These are phyloP conservation scores for Mycena polygramma DNA, from an alignment of 768 basidiomycete genomes.

Conservation along the genomic window DNA sequence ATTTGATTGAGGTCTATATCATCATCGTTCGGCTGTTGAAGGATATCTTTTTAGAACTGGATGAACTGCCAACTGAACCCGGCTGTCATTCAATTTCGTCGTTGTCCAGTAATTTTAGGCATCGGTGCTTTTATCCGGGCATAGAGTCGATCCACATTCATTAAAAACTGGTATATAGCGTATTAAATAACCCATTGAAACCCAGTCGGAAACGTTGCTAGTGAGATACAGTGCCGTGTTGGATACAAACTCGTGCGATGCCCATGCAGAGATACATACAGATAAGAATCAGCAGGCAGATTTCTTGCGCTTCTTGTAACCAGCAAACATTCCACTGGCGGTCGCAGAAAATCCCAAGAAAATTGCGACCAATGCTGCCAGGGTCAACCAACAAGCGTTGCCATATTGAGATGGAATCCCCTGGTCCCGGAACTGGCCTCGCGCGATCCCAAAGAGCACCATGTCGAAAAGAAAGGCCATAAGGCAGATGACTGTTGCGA, in stretches of 20 bases:
- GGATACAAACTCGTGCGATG: constrained; percentile 29
- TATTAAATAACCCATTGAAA: background rate
- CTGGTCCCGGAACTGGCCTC: constrained; percentile 65
- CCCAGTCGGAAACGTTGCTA: background rate
- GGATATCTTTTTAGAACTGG: no score
- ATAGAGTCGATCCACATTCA: background rate
- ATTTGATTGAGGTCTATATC: no score
- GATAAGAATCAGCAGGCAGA: background rate
- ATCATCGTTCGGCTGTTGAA: background rate
- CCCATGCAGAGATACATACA: constrained; percentile 6
- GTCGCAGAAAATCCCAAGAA: constrained; percentile 75
- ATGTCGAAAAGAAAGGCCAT: constrained; percentile 84
- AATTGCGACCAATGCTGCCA: constrained; percentile 79
- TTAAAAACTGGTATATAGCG: background rate
- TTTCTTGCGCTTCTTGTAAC: constrained; percentile 63
- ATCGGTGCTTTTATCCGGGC: no score
- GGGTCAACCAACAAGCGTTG: constrained; percentile 86
- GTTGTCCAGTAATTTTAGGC: background rate
- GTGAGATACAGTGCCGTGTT: constrained; percentile 28
- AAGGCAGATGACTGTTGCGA: constrained; percentile 77
- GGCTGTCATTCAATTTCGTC: no score
- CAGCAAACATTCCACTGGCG: constrained; percentile 75
- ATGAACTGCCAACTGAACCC: no score
- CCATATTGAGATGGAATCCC: constrained; percentile 71
- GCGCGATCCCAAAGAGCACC: constrained; percentile 81